phyloP scores from a whole-genome alignment of 2,329 filamentous ascomycete genomes.

The Monosporascus sp. region DNA sequence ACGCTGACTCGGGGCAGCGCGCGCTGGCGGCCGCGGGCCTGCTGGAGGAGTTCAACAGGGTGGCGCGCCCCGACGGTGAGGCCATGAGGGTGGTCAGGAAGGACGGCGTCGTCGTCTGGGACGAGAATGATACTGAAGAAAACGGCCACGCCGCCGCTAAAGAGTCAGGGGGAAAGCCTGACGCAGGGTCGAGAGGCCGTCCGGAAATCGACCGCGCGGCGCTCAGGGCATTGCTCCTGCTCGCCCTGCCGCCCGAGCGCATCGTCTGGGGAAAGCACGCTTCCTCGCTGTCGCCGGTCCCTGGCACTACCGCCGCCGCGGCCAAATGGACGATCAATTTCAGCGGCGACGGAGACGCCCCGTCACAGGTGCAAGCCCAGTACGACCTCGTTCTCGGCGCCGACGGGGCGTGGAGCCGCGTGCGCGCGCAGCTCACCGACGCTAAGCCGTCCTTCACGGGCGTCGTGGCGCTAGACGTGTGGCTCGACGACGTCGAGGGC shows the following conservation, averaged over 20 bases:
- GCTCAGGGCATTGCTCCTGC: conserved; percentile 17
- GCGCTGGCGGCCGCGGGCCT: conserved; percentile 26
- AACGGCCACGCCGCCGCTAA: background rate
- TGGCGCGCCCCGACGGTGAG: conserved; percentile 17
- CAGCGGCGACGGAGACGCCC: background rate
- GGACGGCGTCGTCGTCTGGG: conserved; percentile 19
- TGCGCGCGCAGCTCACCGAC: conserved; percentile 22
- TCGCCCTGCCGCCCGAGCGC: conserved; percentile 7
- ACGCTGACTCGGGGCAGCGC: conserved; percentile 22
- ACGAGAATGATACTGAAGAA: conserved; percentile 7
- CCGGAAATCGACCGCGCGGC: conserved; percentile 21
- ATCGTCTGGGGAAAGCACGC: conserved; percentile 18
- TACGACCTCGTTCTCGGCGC: conserved; percentile 32
- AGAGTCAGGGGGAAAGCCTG: background rate
- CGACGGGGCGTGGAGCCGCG: conserved; percentile 32
- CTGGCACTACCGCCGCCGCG: background rate
- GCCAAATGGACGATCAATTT: conserved; percentile 7
- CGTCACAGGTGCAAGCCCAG: background rate
- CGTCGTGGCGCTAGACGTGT: conserved; percentile 31
- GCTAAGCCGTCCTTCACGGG: conserved; percentile 33
- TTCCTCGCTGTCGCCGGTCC: conserved; percentile 3
- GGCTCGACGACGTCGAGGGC: conserved; percentile 22
- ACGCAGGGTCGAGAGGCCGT: conserved; percentile 7
- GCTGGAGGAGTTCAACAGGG: conserved; percentile 17
- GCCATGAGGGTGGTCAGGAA: conserved; percentile 14